Evolutionary conservation across 1,284 basidiomycete genomes (phyloP), one percentile per base, ranked within the genome.

Genomic region (Puccinia hordei): DNA sequence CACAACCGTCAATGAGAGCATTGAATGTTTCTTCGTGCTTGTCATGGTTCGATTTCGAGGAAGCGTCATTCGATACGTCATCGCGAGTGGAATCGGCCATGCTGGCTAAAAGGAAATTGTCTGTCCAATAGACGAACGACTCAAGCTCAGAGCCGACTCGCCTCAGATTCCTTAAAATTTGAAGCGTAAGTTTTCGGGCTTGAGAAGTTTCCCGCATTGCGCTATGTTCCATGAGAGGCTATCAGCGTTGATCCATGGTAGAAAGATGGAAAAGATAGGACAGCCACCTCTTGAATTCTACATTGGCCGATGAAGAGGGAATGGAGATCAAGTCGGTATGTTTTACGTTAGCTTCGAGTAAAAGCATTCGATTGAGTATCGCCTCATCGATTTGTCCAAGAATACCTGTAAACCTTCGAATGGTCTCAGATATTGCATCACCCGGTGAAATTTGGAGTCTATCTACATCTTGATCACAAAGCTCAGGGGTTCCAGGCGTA

Each of bases 61-160:
- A n/a, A 19, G 9, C 24, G n/a, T 30, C 68, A n/a, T 46, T 35
- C 9, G 46, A 27, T 30, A 49, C 9, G 12, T 53, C 46, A 27
- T 30, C 49, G 46, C 68, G 68, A 71, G 41, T 30, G 46, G 30
- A 49, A 71, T 71, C 49, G 27, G 68, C 68, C 30, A 71, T 22
- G 46, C 68, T 71, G 12, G 68, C 68, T 17, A 71, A 24, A 30
- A 71, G 49, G n/a, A 71, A 41, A 27, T 71, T 71, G 24, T 71
- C 68, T 53, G 68, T n/a, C 68, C 68, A 71, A 53, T 71, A 71
- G 30, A 71, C 68, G 46, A 71, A 71, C 13, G 68, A 49, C 22
- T 53, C 49, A 53, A 71, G 68, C 49, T 53, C n/a, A n/a, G 68
- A 71, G 41, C 46, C 22, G 19, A 71, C 30, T n/a, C 38, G 68